Evolutionary conservation across 2,329 filamentous ascomycete species (phyloP), one percentile per base, ranked within the genome.

Genomic region (Ampelomyces quisqualis): DNA sequence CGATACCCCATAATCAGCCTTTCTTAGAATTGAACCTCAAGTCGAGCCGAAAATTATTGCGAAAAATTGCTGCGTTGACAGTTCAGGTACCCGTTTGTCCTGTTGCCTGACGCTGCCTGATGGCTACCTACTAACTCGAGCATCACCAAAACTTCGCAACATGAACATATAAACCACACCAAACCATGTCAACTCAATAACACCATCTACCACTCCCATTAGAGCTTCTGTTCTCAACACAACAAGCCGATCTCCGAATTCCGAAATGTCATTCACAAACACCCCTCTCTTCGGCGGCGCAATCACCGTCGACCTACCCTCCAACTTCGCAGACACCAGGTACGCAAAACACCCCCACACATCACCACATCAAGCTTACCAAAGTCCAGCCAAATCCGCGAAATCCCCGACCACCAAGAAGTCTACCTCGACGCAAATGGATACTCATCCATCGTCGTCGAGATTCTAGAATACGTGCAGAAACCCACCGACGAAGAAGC

Each of bases 401-500:
- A 89, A 70, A 82, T 90, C 4, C 86, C 86, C 35, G 85, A 91
- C 65, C 87, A 94, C 68, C 90, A 97, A 73, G 91, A 96, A 75
- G 86, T 96, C 55, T 95, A 84, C 73, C 84, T 96, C 60, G 89
- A 94, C 65, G 78, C 80, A 51, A 78, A 86, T 49, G 90, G 89
- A 34, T 90, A 90, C 68, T 88, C 88, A 3, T 90, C 81, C 70
- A 83, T 95, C 65, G 90, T 95, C 57, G 79, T 96, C 68, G 91
- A 97, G 60, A 88, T 97, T 60, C 86, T 87, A 39, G 85, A 96
- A 73, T 85, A 87, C 40, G 84, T 95, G 15, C 79, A 79, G 4
- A 74, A 81, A 13, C 78, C 82, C 58, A 79, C 79, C 23, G 82
- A 90, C 57, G 84, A 86, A 40, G 79, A 78, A 30, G 88, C 89